Evolutionary conservation across 2,329 filamentous ascomycete species (phyloP).

Genomic region (Zasmidium angulare): DNA sequence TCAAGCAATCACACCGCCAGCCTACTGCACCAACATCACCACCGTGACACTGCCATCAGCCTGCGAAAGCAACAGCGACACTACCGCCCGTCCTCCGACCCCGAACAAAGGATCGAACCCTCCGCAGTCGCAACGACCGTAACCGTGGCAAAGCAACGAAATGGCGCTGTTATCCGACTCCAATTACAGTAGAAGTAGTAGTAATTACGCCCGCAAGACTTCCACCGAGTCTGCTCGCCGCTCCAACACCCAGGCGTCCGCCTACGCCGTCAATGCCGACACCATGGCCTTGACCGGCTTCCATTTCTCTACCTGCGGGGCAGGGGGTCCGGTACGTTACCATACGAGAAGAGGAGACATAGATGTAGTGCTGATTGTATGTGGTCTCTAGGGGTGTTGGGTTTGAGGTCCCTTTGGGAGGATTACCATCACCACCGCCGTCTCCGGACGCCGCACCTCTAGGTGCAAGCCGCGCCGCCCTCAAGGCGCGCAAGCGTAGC

Average conservation of each 20-base stretch:
- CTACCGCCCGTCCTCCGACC: not conserved
- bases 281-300: constrained; percentile 74
- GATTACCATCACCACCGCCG: constrained; percentile 79
- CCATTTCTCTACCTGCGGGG: constrained; percentile 94
- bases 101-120: constrained; percentile 4
- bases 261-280: constrained; percentile 76
- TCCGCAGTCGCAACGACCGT: constrained; percentile 18
- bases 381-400: constrained; percentile 83
- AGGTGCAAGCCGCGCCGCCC: constrained; percentile 23
- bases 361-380: constrained; percentile 10
- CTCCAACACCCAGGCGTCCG: constrained; percentile 82
- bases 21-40: not conserved
- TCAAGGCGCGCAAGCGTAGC: constrained; percentile 43
- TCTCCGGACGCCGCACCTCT: constrained; percentile 59
- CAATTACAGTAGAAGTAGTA: constrained; percentile 71
- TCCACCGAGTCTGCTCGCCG: constrained; percentile 62
- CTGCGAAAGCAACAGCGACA: not conserved
- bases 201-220: constrained; percentile 49
- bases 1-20: not conserved
- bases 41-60: not conserved
- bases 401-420: constrained; percentile 83
- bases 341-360: not conserved
- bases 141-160: constrained; percentile 51
- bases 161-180: constrained; percentile 70
- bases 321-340: constrained; percentile 49